Evolutionary conservation across 768 basidiomycete species (phyloP).

Genomic region (Suillus subluteus): DNA sequence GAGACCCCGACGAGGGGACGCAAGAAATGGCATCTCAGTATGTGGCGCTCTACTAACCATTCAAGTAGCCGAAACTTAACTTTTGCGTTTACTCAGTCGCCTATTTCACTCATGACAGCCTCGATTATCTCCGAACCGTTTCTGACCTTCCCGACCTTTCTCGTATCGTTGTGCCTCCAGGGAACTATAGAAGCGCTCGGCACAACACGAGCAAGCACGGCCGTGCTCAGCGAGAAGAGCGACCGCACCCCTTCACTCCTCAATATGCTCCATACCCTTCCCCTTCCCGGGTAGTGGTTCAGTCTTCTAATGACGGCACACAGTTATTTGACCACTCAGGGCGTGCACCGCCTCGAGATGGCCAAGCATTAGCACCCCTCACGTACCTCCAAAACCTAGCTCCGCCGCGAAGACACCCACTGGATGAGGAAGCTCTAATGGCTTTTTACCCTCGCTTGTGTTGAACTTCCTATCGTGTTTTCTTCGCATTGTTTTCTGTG

Average conservation of each 20-base stretch:
- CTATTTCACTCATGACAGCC: constrained; percentile 70
- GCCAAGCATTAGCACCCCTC: constrained; percentile 57
- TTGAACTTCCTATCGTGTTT: constrained; percentile 25
- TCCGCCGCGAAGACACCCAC: constrained; percentile 65
- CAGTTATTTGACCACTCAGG: constrained; percentile 8
- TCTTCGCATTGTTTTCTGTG: constrained; percentile 15
- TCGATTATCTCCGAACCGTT: constrained; percentile 59
- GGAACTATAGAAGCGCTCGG: constrained; percentile 69
- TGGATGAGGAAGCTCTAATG: constrained; percentile 74
- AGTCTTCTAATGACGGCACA: constrained; percentile 1
- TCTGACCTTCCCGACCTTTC: constrained; percentile 61
- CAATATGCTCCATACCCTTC: constrained; percentile 38
- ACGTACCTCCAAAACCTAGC: constrained; percentile 63
- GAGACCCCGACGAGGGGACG: constrained; percentile 62
- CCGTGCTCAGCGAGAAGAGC: constrained; percentile 33
- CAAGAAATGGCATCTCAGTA: constrained; percentile 84
- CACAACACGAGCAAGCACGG: constrained; percentile 52
- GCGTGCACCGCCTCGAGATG: constrained; percentile 21
- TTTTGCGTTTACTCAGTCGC: constrained; percentile 53
- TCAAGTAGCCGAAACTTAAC: constrained; percentile 6
- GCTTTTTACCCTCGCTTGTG: constrained; percentile 46
- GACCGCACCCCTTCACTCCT: constrained; percentile 20
- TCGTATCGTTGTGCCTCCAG: constrained; percentile 55
- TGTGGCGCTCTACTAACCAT: constrained; percentile 28
- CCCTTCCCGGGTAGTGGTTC: constrained; percentile 23